phyloP scores from a whole-genome alignment of 2,329 filamentous ascomycete genomes.

The Exophiala sp. region DNA sequence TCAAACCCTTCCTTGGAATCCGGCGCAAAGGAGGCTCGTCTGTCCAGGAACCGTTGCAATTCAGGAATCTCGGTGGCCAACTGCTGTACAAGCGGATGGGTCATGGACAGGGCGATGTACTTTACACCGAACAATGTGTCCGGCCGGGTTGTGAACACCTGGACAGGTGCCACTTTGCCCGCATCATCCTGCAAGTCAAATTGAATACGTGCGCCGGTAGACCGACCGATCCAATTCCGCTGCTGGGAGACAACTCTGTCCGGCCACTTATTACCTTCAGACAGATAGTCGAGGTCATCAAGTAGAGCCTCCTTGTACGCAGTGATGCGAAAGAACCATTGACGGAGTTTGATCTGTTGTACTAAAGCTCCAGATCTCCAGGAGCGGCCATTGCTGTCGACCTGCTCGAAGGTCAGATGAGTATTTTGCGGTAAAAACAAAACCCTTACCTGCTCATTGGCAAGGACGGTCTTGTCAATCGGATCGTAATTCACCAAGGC shows the following conservation, averaged over 20 bases:
- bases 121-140: slow-evolving; percentile 85
- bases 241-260: slow-evolving; percentile 78
- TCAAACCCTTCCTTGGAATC: slow-evolving; percentile 61
- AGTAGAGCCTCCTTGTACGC: slow-evolving; percentile 68
- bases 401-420: slow-evolving; percentile 4
- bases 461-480: slow-evolving; percentile 79
- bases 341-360: slow-evolving; percentile 81
- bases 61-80: slow-evolving; percentile 55
- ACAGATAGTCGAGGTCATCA: slow-evolving; percentile 61
- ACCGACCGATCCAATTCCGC: slow-evolving; percentile 80
- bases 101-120: slow-evolving; percentile 71
- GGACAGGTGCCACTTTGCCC: slow-evolving; percentile 32
- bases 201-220: slow-evolving; percentile 63
- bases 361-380: slow-evolving; percentile 86
- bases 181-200: slow-evolving; percentile 53
- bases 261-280: slow-evolving; percentile 64
- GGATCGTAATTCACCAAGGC: slow-evolving; percentile 87
- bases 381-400: slow-evolving; percentile 76
- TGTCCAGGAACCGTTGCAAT: slow-evolving; percentile 62
- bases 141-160: slow-evolving; percentile 77
- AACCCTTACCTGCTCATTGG: slow-evolving; percentile 66
- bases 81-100: slow-evolving; percentile 61
- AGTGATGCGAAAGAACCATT: slow-evolving; percentile 87
- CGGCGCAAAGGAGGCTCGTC: slow-evolving; percentile 47
- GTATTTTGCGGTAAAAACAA: slow-evolving; percentile 24